Conservation (phyloP, 371 early-diverging fungal species). For the Circinella umbellata region DNA sequence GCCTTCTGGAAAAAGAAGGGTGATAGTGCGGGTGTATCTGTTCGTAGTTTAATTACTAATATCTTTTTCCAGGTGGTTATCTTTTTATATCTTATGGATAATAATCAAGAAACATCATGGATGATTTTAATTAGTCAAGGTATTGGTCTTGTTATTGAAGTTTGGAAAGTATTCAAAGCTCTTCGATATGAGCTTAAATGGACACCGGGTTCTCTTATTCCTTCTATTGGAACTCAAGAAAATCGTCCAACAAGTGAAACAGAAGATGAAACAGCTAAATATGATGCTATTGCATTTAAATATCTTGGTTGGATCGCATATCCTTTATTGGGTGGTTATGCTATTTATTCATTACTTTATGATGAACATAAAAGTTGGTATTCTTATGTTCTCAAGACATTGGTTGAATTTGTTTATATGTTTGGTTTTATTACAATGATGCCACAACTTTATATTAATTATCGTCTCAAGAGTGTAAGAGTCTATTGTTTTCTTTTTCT, state of each 20-base stretch:
- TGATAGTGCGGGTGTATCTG: slow-evolving; percentile 83
- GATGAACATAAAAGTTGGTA: slow-evolving; percentile 94
- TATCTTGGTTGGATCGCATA: slow-evolving; percentile 82
- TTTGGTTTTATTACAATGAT: slow-evolving; percentile 94
- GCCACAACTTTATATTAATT: slow-evolving; percentile 94
- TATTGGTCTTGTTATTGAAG: slow-evolving; percentile 81
- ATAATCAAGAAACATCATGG: slow-evolving; percentile 82
- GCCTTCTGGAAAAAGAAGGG: slow-evolving; percentile 90
- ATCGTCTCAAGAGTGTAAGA: slow-evolving; percentile 83
- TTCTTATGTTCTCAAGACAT: slow-evolving; percentile 83
- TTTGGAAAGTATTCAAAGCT: slow-evolving; percentile 92
- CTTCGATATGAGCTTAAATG: slow-evolving; percentile 66
- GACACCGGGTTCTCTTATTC: slow-evolving; percentile 46
- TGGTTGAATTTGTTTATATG: slow-evolving; percentile 86
- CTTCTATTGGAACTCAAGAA: slow-evolving; percentile 35
- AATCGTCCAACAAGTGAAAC: slow-evolving; percentile 56
- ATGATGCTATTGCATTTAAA: slow-evolving; percentile 89
- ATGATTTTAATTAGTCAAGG: slow-evolving; percentile 87
- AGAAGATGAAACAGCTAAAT: slow-evolving; percentile 81
- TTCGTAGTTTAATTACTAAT: slow-evolving; percentile 83
- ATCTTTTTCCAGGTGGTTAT: slow-evolving; percentile 87
- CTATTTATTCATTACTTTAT: slow-evolving; percentile 83
- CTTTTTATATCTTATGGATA: slow-evolving; percentile 89
- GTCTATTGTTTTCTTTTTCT: neutral
- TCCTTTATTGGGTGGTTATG: slow-evolving; percentile 84